These are phyloP conservation scores for Mortierella sp. DNA, from an alignment of 371 early-diverging fungal species.

Conservation along the genomic window DNA sequence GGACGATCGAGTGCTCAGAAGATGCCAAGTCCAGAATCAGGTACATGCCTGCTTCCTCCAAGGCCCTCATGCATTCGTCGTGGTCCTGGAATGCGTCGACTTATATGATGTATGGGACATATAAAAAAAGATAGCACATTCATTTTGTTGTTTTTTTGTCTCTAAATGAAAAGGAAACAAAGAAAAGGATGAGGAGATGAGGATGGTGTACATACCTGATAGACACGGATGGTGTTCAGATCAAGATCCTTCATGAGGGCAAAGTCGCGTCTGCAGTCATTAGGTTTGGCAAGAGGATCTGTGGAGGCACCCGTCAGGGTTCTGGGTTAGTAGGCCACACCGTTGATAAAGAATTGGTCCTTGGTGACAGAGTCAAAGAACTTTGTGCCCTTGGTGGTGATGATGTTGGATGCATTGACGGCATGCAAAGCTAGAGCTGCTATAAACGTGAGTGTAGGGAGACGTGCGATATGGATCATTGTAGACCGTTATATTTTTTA, in stretches of 20 bases:
- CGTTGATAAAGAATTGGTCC: slow-evolving; percentile 84
- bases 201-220: slow-evolving; percentile 61
- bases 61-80: slow-evolving; percentile 80
- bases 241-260: slow-evolving; percentile 76
- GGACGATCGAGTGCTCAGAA: slow-evolving; percentile 74
- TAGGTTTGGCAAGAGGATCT: slow-evolving; percentile 77
- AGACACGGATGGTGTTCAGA: slow-evolving; percentile 84
- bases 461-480: slow-evolving; percentile 13
- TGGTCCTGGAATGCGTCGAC: slow-evolving; percentile 76
- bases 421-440: slow-evolving; percentile 4
- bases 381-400: slow-evolving; percentile 78
- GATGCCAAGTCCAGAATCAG: slow-evolving; percentile 78
- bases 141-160: not conserved
- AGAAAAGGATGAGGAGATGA: not conserved
- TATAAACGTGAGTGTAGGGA: not conserved
- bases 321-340: slow-evolving; percentile 85
- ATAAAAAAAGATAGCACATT: not conserved
- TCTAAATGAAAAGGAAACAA: not conserved
- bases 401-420: slow-evolving; percentile 64
- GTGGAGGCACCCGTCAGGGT: slow-evolving; percentile 14
- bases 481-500: too few species aligned
- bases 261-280: slow-evolving; percentile 78
- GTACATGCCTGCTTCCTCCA: slow-evolving; percentile 80
- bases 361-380: slow-evolving; percentile 80
- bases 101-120: too few species aligned